Base-by-base conservation (phyloP, 345 rosid genomes). In the Mangifera indica region DNA sequence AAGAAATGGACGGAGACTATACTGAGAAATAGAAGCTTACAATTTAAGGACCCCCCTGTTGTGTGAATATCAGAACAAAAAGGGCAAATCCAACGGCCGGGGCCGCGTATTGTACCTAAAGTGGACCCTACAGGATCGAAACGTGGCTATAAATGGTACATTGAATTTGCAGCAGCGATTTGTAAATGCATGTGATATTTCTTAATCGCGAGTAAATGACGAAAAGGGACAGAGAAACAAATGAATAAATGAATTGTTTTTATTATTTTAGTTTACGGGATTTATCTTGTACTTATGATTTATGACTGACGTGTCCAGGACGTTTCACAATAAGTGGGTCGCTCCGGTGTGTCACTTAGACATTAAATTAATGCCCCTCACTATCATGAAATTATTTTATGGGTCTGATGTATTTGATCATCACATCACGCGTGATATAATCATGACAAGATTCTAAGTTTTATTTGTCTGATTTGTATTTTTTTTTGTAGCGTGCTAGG, bases 31-130 rank as follows among this genome's bases (percentile, higher is more conserved):
- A 3, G 70, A 3, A 51, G 25, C 3, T 17, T 49, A 25, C 11
- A 40, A 37, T 8, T 1, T 7, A 4, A 29, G 62, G 14, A 55
- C 72, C 69, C 14, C 53, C 8, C 20, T 13, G 60, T 67, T 60
- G 7, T 24, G 21, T 25, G 22, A 17, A 15, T 6, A 14, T 59
- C 21, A 10, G 32, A 37, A 37, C 42, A 37, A 37, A 37, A 56
- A 7, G 17, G 13, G 29, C 21, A 52, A 67, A 74, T 79, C 77
- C 21, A 45, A 74, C 72, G 82, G 73, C 48, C 53, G 74, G 74
- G 77, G 54, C 13, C 20, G 44, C 17, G 3, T 9, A 24, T 24
- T 0, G 63, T 65, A 71, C 45, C 34, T 29, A 37, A 20, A 37
- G 6, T 37, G 42, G 67, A 34, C 10, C 65, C 70, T 64, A 32